Percentiles rank a stretch among this genome's conserved stretches.
Evolutionary conservation across 2,329 filamentous ascomycete genomes (phyloP).

Genomic region (Penicillium sp.): DNA sequence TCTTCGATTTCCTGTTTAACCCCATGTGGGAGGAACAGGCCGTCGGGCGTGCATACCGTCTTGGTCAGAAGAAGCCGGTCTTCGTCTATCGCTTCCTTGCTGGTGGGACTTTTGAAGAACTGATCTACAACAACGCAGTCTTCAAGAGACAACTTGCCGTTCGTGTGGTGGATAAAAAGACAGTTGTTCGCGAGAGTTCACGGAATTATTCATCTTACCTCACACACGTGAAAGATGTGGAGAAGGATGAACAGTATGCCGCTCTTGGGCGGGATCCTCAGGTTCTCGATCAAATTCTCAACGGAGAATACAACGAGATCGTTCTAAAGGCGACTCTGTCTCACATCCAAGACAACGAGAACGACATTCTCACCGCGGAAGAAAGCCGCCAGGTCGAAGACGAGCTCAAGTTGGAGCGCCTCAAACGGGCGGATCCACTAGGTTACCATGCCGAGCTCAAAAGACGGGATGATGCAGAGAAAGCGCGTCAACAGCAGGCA

Average conservation of each 20-base stretch:
- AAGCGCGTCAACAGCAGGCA: background rate
- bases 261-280: conserved; percentile 61
- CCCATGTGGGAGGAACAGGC: conserved; percentile 83
- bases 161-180: conserved; percentile 81
- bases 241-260: conserved; percentile 53
- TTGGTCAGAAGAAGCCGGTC: conserved; percentile 78
- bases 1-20: conserved; percentile 82
- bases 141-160: conserved; percentile 82
- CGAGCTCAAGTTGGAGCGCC: conserved; percentile 43
- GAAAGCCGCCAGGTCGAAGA: conserved; percentile 60
- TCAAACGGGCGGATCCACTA: conserved; percentile 19
- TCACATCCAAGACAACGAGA: conserved; percentile 70
- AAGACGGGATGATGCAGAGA: background rate
- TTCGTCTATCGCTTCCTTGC: conserved; percentile 81
- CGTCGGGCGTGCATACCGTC: conserved; percentile 79
- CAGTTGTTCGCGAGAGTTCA: conserved; percentile 66
- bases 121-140: conserved; percentile 70
- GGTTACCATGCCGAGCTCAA: conserved; percentile 1
- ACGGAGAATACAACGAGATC: conserved; percentile 21
- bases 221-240: conserved; percentile 57
- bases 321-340: conserved; percentile 61
- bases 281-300: conserved; percentile 60
- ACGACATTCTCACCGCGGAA: conserved; percentile 62
- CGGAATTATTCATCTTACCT: conserved; percentile 59
- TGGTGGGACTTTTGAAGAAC: conserved; percentile 77